phyloP scores from a whole-genome alignment of 192 early-diverging fungal genomes.

The Umbelopsis sp. region DNA sequence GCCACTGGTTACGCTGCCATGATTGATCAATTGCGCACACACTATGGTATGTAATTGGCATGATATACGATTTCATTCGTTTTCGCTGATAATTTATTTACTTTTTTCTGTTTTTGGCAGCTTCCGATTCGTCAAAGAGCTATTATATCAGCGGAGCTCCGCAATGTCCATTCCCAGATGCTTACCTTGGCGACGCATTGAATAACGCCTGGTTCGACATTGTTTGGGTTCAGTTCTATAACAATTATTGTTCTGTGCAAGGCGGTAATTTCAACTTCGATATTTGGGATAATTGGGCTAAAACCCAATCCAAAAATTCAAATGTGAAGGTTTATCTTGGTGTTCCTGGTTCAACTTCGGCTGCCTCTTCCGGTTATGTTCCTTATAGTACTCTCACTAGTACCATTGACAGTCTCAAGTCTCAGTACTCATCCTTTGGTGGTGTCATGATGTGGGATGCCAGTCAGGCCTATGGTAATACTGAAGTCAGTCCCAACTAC shows the following conservation, averaged over 20 bases:
- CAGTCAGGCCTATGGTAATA: conserved; percentile 32
- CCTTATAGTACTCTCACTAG: conserved; percentile 28
- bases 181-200: conserved; percentile 53
- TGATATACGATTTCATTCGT: background rate
- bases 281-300: conserved; percentile 65
- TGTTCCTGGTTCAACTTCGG: conserved; percentile 56
- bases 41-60: background rate
- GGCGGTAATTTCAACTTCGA: conserved; percentile 61
- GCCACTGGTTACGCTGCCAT: conserved; percentile 26
- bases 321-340: conserved; percentile 61
- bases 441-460: conserved; percentile 38
- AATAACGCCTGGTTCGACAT: conserved; percentile 62
- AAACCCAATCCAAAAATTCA: conserved; percentile 52
- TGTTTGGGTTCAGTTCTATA: conserved; percentile 70
- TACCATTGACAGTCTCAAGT: conserved; percentile 36
- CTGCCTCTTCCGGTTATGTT: conserved; percentile 53
- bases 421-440: conserved; percentile 23
- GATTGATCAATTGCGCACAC: conserved; percentile 18
- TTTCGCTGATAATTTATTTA: background rate
- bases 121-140: conserved; percentile 37
- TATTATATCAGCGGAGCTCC: conserved; percentile 65
- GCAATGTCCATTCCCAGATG: conserved; percentile 64
- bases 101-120: conserved; percentile 21
- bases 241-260: conserved; percentile 62
- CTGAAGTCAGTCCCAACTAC: conserved; percentile 30